These are phyloP conservation scores for Botryosphaeria dothidea DNA, from an alignment of 2,329 filamentous ascomycete genomes.

Conservation along the genomic window DNA sequence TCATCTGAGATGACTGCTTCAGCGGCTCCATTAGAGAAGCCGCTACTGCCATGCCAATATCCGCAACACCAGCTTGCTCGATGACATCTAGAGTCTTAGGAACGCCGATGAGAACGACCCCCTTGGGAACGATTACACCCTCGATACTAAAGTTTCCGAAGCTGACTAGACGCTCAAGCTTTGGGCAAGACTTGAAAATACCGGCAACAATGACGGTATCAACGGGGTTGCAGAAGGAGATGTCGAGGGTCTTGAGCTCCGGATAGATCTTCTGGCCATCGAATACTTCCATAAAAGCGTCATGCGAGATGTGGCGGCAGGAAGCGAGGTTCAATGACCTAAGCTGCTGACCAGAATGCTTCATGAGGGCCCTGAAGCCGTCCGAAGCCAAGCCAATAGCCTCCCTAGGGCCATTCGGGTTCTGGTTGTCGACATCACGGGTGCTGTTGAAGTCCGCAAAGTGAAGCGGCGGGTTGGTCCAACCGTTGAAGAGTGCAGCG, in stretches of 20 bases:
- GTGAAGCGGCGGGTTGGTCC: conserved; percentile 71
- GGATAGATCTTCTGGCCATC: conserved; percentile 61
- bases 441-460: conserved; percentile 76
- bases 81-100: conserved; percentile 60
- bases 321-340: conserved; percentile 74
- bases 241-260: conserved; percentile 68
- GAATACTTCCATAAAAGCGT: conserved; percentile 76
- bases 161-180: conserved; percentile 56
- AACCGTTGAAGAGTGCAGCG: conserved; percentile 69
- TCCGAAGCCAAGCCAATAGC: conserved; percentile 71
- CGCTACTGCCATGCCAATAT: background rate
- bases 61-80: conserved; percentile 47
- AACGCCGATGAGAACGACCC: conserved; percentile 61
- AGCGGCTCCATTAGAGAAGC: conserved; percentile 8
- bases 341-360: conserved; percentile 71
- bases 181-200: conserved; percentile 66
- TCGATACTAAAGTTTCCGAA: conserved; percentile 64
- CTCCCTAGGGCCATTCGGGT: conserved; percentile 61
- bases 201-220: conserved; percentile 64
- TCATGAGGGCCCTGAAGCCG: conserved; percentile 81
- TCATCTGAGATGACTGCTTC: background rate
- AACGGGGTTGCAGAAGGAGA: conserved; percentile 73
- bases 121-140: conserved; percentile 57
- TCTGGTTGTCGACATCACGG: conserved; percentile 71
- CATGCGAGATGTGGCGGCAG: conserved; percentile 75